These are phyloP conservation scores for Akanthomyces dipterigenus DNA, from an alignment of 2,329 filamentous ascomycete species.

Conservation along the genomic window DNA sequence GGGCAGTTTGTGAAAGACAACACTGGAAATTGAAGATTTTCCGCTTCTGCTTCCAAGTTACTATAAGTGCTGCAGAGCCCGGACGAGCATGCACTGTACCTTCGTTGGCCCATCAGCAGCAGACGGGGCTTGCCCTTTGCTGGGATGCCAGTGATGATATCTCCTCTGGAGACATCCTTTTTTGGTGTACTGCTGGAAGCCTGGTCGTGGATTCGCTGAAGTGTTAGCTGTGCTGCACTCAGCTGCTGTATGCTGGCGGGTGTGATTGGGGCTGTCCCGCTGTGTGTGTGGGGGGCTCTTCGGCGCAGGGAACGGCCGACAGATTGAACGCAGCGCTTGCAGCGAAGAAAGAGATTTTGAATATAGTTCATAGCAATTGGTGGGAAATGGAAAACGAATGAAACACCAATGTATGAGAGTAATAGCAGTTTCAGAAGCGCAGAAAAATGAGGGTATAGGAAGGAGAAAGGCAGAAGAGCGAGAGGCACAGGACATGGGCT, in stretches of 20 bases:
- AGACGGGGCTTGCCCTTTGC: conserved; percentile 72
- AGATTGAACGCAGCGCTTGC: conserved; percentile 1
- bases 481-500: background rate
- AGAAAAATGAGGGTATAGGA: background rate
- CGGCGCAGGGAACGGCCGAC: background rate
- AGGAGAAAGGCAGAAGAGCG: background rate
- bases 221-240: conserved; percentile 56
- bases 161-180: conserved; percentile 40
- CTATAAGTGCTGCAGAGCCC: background rate
- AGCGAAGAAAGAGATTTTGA: background rate
- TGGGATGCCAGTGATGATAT: conserved; percentile 37
- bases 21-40: conserved; percentile 96
- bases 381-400: background rate
- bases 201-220: conserved; percentile 57
- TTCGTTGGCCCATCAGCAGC: conserved; percentile 89
- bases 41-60: conserved; percentile 61
- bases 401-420: background rate
- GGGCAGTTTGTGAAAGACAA: conserved; percentile 97
- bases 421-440: background rate
- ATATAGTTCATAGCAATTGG: background rate
- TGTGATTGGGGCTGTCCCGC: background rate
- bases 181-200: conserved; percentile 45
- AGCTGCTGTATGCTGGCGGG: background rate
- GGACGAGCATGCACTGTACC: conserved; percentile 55
- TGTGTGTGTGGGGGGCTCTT: background rate